These are phyloP conservation scores for Fistulifera solaris DNA, from an alignment of 108 stramenopile genomes.

Conservation along the genomic window DNA sequence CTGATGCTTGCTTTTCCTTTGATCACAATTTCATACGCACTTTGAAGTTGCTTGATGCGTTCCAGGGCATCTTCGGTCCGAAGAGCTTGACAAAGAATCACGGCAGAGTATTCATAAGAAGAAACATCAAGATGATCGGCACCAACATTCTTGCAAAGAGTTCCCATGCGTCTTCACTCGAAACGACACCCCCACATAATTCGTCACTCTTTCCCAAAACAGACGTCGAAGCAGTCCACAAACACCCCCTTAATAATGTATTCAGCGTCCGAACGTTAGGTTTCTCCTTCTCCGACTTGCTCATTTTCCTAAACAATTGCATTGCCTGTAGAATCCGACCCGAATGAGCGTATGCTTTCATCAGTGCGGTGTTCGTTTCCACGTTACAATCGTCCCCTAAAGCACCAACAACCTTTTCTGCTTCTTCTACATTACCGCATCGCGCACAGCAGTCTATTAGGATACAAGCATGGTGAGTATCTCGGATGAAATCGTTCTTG, in stretches of 20 bases:
- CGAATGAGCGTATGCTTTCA: constrained; percentile 71
- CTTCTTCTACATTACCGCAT: constrained; percentile 56
- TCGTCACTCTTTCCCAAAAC: constrained; percentile 9
- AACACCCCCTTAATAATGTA: constrained; percentile 71
- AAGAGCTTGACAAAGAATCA: constrained; percentile 64
- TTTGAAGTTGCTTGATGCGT: constrained; percentile 43
- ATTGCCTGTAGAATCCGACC: constrained; percentile 59
- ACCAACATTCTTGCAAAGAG: constrained; percentile 4
- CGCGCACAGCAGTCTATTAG: constrained; percentile 73
- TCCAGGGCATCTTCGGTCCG: constrained; percentile 34
- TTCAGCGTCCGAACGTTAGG: constrained; percentile 79
- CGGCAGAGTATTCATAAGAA: constrained; percentile 74
- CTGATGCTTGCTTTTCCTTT: constrained; percentile 5
- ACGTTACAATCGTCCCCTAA: constrained; percentile 14
- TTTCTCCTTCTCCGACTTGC: constrained; percentile 10
- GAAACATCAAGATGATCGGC: constrained; percentile 44
- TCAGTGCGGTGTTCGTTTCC: constrained; percentile 65
- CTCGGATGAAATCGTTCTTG: constrained; percentile 39
- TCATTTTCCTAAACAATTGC: constrained; percentile 44
- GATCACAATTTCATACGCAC: constrained; percentile 23
- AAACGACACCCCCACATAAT: constrained; percentile 51
- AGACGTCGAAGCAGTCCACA: constrained; percentile 66
- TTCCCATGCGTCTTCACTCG: constrained; percentile 62
- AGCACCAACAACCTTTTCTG: constrained; percentile 21
- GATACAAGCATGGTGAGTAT: constrained; percentile 73